A percentile compares a stretch with the other conserved stretches of the same genome.
These are phyloP conservation scores for Sicyos edulis DNA, from an alignment of 306 rosid genomes.

Conservation along the genomic window DNA sequence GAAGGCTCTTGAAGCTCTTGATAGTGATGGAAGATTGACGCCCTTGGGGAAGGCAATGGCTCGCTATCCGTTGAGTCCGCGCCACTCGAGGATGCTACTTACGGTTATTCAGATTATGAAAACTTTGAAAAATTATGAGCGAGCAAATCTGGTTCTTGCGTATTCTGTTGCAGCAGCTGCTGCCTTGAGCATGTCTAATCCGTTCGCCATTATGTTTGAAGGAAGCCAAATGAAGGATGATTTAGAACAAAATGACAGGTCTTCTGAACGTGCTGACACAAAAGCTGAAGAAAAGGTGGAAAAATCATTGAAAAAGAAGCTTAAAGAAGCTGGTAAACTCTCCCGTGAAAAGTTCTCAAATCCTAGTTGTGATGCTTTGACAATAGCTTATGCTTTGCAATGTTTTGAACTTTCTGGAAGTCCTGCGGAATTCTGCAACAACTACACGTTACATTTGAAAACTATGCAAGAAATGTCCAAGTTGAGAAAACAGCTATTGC, in stretches of 20 bases:
- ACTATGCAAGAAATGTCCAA: constrained; percentile 96
- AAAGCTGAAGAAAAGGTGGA: constrained; percentile 39
- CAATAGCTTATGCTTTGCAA: constrained; percentile 68
- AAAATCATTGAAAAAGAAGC: constrained; percentile 53
- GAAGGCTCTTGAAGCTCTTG: constrained; percentile 84
- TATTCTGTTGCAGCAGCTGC: constrained; percentile 81
- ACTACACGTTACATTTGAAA: constrained; percentile 60
- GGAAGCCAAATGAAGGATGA: constrained; percentile 35
- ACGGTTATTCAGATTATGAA: constrained; percentile 56
- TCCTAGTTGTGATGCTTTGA: constrained; percentile 69
- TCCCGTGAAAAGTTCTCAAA: constrained; percentile 58
- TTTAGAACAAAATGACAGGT: constrained; percentile 31
- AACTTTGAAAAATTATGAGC: constrained; percentile 35
- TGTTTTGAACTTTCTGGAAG: constrained; percentile 58
- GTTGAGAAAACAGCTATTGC: constrained; percentile 70
- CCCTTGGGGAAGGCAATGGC: constrained; percentile 81
- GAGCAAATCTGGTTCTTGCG: constrained; percentile 56
- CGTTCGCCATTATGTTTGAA: constrained; percentile 62
- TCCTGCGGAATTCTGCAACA: constrained; percentile 52
- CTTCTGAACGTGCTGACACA: constrained; percentile 22
- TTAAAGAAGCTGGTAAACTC: constrained; percentile 50
- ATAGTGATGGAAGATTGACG: constrained; percentile 52
- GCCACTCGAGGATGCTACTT: constrained; percentile 90
- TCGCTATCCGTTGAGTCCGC: constrained; percentile 83
- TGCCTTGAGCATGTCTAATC: constrained; percentile 81